Base-by-base conservation (phyloP, 2,329 filamentous ascomycete genomes). In the Microsporum canis region DNA sequence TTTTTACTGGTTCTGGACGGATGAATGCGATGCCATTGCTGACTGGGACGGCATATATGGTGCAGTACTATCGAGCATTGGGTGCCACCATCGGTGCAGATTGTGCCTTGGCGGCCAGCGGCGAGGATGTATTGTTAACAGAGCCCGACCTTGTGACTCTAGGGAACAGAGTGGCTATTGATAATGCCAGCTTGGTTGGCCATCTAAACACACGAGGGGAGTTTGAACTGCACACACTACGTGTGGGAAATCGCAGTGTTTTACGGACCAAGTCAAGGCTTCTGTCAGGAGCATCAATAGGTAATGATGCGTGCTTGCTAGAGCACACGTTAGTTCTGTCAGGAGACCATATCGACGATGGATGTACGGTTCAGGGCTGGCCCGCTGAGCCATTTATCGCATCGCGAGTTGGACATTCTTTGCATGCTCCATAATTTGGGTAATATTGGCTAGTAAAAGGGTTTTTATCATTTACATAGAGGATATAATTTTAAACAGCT, bases 121-220 rank as follows among this genome's bases (percentile, higher is more conserved):
- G 57, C 8, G 34, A 59, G 6, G 43, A 34, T 14, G 4, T 59
- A n/a, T 17, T 45, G 10, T 45, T 43, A 10, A 59, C 57, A 12
- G 57, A 59, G 31, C 57, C 57, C 2, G 57, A 59, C 17, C 57
- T 59, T 10, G 39, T 59, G n/a, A 59, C 34, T 29, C 14, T 59
- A 14, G 57, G 57, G n/a, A 45, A 47, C 31, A 7, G 57, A 33
- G 57, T 59, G n/a, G 31, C 57, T 10, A 45, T 59, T 29, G 57
- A 59, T 45, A 17, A 59, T 59, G 57, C 57, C 27, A 59, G 57
- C 27, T 59, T 59, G 23, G 57, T 59, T 3, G 17, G 57, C 38
- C 57, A 59, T 45, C 39, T 59, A 3, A 59, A 59, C 23, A 59
- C 57, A 1, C n/a, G 57, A 7, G 57, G 57, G 23, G 33, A 59